Percentiles rank a stretch among this genome's conserved stretches.
phyloP scores from a whole-genome alignment of 345 rosid genomes.

The Ceriops decandra region DNA sequence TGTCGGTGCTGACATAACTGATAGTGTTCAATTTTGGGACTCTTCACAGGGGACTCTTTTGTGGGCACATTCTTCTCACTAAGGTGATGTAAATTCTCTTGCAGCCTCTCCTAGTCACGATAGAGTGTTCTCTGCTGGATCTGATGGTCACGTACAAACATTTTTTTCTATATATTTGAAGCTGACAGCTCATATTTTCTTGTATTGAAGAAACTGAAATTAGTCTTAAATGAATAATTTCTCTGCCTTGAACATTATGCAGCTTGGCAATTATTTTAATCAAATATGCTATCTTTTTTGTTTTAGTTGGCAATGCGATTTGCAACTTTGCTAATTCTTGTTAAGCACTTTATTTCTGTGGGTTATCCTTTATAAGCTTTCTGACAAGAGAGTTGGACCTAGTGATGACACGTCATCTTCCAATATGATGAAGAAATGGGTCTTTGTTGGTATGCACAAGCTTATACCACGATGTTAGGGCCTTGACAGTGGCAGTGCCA shows the following conservation, averaged over 20 bases:
- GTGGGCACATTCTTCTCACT: constrained; percentile 72
- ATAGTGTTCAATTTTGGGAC: constrained; percentile 93
- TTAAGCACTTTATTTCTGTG: constrained; percentile 22
- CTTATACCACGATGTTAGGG: constrained; percentile 94
- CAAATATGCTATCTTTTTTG: no score
- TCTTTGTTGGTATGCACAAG: constrained; percentile 69
- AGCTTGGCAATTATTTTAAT: no score
- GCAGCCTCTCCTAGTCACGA: constrained; percentile 82
- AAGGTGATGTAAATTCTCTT: constrained; percentile 81
- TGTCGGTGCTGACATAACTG: constrained; percentile 87
- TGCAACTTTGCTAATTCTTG: constrained; percentile 4
- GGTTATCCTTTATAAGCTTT: constrained; percentile 79
- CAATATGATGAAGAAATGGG: constrained; percentile 64
- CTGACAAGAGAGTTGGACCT: constrained; percentile 36
- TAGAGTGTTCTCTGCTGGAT: constrained; percentile 86
- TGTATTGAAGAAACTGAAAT: neutral
- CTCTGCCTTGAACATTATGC: neutral
- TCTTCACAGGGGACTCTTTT: constrained; percentile 74
- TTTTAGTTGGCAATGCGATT: neutral
- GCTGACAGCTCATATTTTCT: neutral
- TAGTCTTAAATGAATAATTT: neutral
- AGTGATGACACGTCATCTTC: constrained; percentile 35
- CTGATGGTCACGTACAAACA: constrained; percentile 79
- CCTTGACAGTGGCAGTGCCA: constrained; percentile 84
- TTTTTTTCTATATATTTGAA: neutral